Base-by-base conservation (phyloP, 2,329 filamentous ascomycete genomes). In the Trichothecium roseum region DNA sequence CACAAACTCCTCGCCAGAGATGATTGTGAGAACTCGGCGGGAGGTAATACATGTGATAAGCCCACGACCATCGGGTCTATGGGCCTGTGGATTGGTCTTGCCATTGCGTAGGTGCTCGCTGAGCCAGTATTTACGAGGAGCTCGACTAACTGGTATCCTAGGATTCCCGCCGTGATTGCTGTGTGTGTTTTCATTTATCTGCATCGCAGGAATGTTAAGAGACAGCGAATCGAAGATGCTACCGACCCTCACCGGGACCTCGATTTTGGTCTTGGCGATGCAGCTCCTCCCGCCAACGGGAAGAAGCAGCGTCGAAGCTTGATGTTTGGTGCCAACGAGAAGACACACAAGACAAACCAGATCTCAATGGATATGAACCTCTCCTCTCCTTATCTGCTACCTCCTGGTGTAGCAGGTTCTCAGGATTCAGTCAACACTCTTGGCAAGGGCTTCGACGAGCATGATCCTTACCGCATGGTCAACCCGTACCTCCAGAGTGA, bases 341-440 rank as follows among this genome's bases (percentile, higher is more conserved):
- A 61, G 16, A 42, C 49, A 26, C 59, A 62, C 45, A 55, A 57
- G 34, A 59, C 63, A 32, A 63, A 66, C 27, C 76, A 81, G 47
- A 57, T 81, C 34, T 83, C 78, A 24, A 75, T 89, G 72, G 73
- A 78, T 47, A 74, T 88, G 71, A 77, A 82, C 51, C 68, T 88
- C 32, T 76, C 74, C 24, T 91, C 80, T 48, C 91, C 91, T 2
- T 98, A 96, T 55, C 72, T 98, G n/a, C 69, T 96, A n/a, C 88
- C 91, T 4, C 84, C 84, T 2, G 78, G 76, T 37, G 53, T 89
- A 15, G 78, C 91, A 29, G 69, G 74, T 50, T 95, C 89, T 1
- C 75, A 77, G 30, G 87, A 94, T 46, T 95, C 89, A 5, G 68
- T 96, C 42, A 79, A 88, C 55, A 93, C 87, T 3, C 67, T 96